phyloP scores from a whole-genome alignment of 495 filamentous ascomycete species.

The Aspergillus ellipticus region DNA sequence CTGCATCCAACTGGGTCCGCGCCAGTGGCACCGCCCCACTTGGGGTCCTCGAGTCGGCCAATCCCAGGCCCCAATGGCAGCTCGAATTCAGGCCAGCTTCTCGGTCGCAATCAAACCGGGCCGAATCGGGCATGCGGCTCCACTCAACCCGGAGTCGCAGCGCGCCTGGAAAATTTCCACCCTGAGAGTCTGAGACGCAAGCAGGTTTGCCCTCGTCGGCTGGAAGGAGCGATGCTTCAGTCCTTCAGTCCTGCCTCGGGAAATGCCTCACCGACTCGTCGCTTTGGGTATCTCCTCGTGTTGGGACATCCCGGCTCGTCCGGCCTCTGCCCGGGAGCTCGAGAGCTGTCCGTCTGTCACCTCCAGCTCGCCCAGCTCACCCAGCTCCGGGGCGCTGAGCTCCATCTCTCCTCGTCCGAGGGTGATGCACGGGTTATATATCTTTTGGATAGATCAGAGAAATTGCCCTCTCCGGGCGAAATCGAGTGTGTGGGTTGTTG shows the following conservation, averaged over 20 bases:
- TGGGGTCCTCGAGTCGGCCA: neutral
- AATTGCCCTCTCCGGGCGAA: conserved; percentile 1
- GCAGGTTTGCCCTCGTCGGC: neutral
- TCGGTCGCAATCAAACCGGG: conserved; percentile 23
- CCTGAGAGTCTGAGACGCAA: conserved; percentile 1
- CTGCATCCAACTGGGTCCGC: conserved; percentile 17
- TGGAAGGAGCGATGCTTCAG: neutral
- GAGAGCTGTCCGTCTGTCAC: too few relatives aligned
- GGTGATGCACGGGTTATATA: conserved; percentile 15
- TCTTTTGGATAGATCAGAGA: conserved; percentile 14
- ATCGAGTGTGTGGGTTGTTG: neutral
- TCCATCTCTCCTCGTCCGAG: conserved; percentile 3
- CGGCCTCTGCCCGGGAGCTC: neutral
- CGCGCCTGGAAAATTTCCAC: conserved; percentile 2
- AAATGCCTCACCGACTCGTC: conserved; percentile 12
- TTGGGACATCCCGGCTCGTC: conserved; percentile 7
- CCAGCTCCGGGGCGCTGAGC: too few relatives aligned
- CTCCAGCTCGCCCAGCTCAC: too few relatives aligned
- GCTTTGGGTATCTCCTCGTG: conserved; percentile 6
- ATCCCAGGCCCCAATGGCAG: neutral
- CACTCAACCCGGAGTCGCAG: conserved; percentile 17
- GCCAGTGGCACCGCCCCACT: conserved; percentile 20
- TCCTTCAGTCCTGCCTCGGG: neutral
- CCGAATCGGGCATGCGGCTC: conserved; percentile 29
- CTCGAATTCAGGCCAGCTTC: conserved; percentile 16